Base-by-base conservation (phyloP, 306 rosid genomes). In the Calophaca sinica region DNA sequence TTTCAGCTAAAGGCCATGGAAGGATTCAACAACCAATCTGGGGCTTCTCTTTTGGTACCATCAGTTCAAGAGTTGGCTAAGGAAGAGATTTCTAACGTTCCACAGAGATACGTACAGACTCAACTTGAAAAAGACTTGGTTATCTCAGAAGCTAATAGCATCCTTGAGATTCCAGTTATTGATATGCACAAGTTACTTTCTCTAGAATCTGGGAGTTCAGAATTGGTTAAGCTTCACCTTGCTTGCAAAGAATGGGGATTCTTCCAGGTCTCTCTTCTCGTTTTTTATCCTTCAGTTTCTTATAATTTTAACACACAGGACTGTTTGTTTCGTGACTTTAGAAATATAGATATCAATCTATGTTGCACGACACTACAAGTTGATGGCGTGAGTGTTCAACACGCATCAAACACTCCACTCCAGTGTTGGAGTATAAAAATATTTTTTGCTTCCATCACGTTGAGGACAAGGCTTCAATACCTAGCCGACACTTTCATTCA, bases 211-310 rank as follows among this genome's bases (percentile, higher is more conserved):
- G 58, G 31, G 1, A 6, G 4, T 62, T 62, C 70, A 60, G 85
- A 84, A 62, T 61, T 84, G 70, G 55, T n/a, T 7, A 84, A 84
- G 61, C 82, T 84, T 76, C 84, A 80, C 50, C 57, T 44, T 77
- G 82, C 87, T 14, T 76, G 80, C 74, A 67, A 76, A 45, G 48
- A 80, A 2, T 76, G 84, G 87, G 87, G 87, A 12, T 80, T 84
- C 70, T 80, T 80, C 35, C 87, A 84, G 80, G 84, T 80, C 9
- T 71, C 2, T 70, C 26, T 20, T 20, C 26, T 20, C 26, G 26
- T 20, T 20, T 20, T 20, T 20, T 20, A 20, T 20, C 26, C 26
- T 20, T 20, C 26, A 20, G 1, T 20, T 20, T 20, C 26, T 20
- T 20, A 20, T 20, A 20, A 20, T 20, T 20, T 20, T 20, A 20